Base-by-base conservation (phyloP, 768 basidiomycete species). In the Exidia glandulosa region DNA sequence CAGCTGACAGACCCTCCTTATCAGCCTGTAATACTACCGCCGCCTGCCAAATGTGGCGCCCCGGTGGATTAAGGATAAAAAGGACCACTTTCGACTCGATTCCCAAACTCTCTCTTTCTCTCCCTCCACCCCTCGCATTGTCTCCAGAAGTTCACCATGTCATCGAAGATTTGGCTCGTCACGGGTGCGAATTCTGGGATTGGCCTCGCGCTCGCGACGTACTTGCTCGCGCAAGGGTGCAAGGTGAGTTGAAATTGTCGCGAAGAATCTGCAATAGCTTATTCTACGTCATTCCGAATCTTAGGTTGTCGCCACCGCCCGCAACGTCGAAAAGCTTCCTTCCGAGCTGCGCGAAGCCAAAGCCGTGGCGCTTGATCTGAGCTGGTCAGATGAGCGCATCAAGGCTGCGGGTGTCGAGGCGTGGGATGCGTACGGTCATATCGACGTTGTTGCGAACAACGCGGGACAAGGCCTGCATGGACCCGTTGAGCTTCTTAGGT, bases 111-210 rank as follows among this genome's bases (percentile, higher is more conserved):
- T n/a, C n/a, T n/a, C n/a, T n/a, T n/a, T n/a, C n/a, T n/a, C n/a
- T n/a, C n/a, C n/a, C n/a, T n/a, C n/a, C n/a, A n/a, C n/a, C n/a
- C n/a, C n/a, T n/a, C n/a, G n/a, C n/a, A n/a, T n/a, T n/a, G n/a
- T n/a, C n/a, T n/a, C n/a, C n/a, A n/a, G n/a, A n/a, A n/a, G n/a
- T n/a, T n/a, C n/a, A n/a, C n/a, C n/a, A n/a, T n/a, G n/a, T n/a
- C n/a, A n/a, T n/a, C n/a, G n/a, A n/a, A n/a, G n/a, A n/a, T 31
- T 7, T 70, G 70, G 70, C 61, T 71, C 16, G 65, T 71, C 31
- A 69, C 69, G 3, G 70, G 70, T 5, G 65, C 66, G 0, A 69
- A 65, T 52, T 66, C 64, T 0, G 70, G 70, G 12, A 58, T 71
- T 2, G 70, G 70, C 5, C 63, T 68, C 19, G 65, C 70, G 1